A percentile compares a stretch with the other conserved stretches of the same genome.
phyloP scores from a whole-genome alignment of 768 basidiomycete species.

The Mycena venus region DNA sequence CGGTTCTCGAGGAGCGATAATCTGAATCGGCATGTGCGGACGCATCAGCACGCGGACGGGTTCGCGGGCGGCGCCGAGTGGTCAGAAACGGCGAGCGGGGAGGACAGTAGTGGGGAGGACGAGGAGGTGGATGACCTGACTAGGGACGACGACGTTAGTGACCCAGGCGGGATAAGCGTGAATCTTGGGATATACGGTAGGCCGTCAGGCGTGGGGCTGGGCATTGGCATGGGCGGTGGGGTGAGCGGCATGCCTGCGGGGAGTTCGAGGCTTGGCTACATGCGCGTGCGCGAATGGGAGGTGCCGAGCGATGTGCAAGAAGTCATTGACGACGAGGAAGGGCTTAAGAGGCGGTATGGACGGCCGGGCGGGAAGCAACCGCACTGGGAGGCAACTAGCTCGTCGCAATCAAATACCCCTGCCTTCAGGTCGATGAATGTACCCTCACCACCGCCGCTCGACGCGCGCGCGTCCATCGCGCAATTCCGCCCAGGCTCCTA shows the following conservation, averaged over 20 bases:
- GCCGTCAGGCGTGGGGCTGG: constrained; percentile 34
- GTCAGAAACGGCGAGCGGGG: constrained; percentile 41
- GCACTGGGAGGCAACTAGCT: neutral
- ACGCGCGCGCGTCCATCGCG: constrained; percentile 42
- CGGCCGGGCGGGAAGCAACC: neutral
- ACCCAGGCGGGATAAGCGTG: constrained; percentile 35
- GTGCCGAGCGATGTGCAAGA: constrained; percentile 68
- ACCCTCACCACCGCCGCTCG: constrained; percentile 1
- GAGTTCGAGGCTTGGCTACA: constrained; percentile 40
- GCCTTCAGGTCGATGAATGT: neutral
- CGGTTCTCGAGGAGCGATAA: constrained; percentile 92
- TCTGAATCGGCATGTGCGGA: constrained; percentile 87
- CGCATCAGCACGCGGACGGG: constrained; percentile 69
- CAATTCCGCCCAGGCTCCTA: no score
- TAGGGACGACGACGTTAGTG: constrained; percentile 45
- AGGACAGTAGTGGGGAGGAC: constrained; percentile 38
- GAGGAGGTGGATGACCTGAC: constrained; percentile 43
- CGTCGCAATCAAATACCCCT: neutral
- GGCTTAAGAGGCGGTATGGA: constrained; percentile 55
- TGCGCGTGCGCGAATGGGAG: constrained; percentile 73
- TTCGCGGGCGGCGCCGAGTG: constrained; percentile 40
- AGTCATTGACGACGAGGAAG: constrained; percentile 70
- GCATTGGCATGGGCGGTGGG: constrained; percentile 42
- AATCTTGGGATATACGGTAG: constrained; percentile 40
- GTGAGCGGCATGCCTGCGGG: constrained; percentile 34